Conservation (phyloP, 495 filamentous ascomycete genomes). For the Cercophora newfieldiana region DNA sequence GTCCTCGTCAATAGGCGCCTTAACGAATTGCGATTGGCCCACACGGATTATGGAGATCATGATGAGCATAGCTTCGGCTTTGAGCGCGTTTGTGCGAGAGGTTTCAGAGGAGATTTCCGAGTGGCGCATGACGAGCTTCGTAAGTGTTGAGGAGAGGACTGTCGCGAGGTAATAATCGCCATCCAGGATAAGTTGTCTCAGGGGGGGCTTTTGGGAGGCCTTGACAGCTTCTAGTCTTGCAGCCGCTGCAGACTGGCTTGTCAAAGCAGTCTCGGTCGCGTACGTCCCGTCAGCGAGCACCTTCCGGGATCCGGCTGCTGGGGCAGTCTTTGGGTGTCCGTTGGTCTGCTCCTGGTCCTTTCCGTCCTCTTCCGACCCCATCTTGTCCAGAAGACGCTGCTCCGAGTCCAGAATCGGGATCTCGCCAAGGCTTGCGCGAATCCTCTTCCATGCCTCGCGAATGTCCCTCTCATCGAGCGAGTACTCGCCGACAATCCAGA, state of each 20-base stretch:
- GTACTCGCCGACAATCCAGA: constrained; percentile 99
- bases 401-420: constrained; percentile 97
- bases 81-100: constrained; percentile 88
- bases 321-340: constrained; percentile 69
- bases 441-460: constrained; percentile 94
- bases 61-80: constrained; percentile 97
- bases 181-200: constrained; percentile 93
- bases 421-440: constrained; percentile 90
- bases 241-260: constrained; percentile 82
- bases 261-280: constrained; percentile 93
- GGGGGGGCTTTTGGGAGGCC: constrained; percentile 92
- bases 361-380: constrained; percentile 55
- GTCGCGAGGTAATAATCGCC: constrained; percentile 97
- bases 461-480: constrained; percentile 92
- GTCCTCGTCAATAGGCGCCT: constrained; percentile 96
- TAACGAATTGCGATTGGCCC: constrained; percentile 96
- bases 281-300: constrained; percentile 97
- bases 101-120: constrained; percentile 86
- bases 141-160: constrained; percentile 90
- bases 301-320: constrained; percentile 81
- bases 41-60: constrained; percentile 99
- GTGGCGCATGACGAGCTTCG: constrained; percentile 98
- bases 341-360: constrained; percentile 70
- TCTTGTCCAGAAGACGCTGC: constrained; percentile 78
- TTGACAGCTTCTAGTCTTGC: constrained; percentile 96